Evolutionary conservation across 1,139 yeast species (phyloP).

Genomic region (Chernovozyma aurita): DNA sequence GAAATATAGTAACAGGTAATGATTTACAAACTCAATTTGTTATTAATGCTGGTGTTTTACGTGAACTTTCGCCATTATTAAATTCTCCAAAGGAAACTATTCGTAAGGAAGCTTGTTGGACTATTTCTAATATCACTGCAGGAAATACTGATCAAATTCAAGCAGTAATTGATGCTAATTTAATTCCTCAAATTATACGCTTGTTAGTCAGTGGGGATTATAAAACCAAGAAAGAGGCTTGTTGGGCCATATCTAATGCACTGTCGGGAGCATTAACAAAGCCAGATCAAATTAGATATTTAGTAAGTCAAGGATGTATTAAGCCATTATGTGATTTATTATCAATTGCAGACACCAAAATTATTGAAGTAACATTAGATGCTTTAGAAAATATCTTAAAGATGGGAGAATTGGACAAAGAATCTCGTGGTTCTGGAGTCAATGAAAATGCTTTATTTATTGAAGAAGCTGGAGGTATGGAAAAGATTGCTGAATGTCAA

Average conservation of each 20-base stretch:
- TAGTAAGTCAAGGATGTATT: conserved; percentile 93
- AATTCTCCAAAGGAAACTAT: conserved; percentile 86
- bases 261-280: conserved; percentile 90
- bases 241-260: conserved; percentile 99
- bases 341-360: conserved; percentile 82
- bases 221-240: conserved; percentile 96
- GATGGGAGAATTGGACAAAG: conserved; percentile 92
- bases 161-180: conserved; percentile 91
- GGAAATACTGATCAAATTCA: conserved; percentile 95
- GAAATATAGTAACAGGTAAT: conserved; percentile 96
- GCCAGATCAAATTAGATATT: conserved; percentile 90
- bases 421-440: conserved; percentile 59
- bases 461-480: conserved; percentile 99
- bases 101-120: conserved; percentile 98
- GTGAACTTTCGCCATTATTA: conserved; percentile 77
- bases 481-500: conserved; percentile 92
- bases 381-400: conserved; percentile 90
- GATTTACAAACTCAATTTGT: conserved; percentile 94
- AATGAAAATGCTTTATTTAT: conserved; percentile 88
- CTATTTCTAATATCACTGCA: conserved; percentile 94
- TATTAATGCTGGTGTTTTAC: conserved; percentile 87
- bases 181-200: conserved; percentile 88
- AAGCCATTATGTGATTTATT: conserved; percentile 94
- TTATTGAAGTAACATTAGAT: conserved; percentile 91
- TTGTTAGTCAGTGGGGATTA: conserved; percentile 81